Percentiles rank a stretch among this genome's conserved stretches.
phyloP scores from a whole-genome alignment of 148 eudicot genomes.

The Chenopodium album region DNA sequence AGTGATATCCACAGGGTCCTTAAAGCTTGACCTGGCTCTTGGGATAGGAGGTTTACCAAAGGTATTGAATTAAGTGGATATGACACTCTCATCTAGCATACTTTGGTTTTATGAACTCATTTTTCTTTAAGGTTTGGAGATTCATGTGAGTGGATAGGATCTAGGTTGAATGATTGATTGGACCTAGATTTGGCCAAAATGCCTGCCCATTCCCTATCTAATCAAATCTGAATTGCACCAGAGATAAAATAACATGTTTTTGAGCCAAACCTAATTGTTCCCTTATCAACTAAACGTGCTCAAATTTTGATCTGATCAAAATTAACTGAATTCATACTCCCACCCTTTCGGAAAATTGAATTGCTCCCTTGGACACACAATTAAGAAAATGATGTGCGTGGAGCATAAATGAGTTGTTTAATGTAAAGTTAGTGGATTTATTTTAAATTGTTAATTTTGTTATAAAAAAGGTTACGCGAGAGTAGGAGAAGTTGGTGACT shows the following conservation, averaged over 20 bases:
- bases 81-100: neutral
- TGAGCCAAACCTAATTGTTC: neutral
- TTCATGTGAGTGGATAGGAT: neutral
- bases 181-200: neutral
- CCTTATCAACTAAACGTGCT: neutral
- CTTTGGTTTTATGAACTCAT: neutral
- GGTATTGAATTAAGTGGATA: constrained; percentile 39
- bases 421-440: too few species aligned
- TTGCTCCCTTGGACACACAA: too few species aligned
- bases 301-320: too few species aligned
- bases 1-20: constrained; percentile 88
- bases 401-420: too few species aligned
- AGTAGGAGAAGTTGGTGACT: too few species aligned
- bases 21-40: constrained; percentile 90
- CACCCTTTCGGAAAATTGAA: too few species aligned
- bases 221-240: neutral
- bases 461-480: too few species aligned
- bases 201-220: neutral
- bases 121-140: neutral
- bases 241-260: neutral
- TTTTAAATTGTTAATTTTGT: too few species aligned
- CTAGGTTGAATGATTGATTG: neutral
- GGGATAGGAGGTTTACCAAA: constrained; percentile 96
- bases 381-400: too few species aligned
- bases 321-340: neutral